Base-by-base conservation (phyloP, 352 stramenopile species). In the Pythium chondricola region DNA sequence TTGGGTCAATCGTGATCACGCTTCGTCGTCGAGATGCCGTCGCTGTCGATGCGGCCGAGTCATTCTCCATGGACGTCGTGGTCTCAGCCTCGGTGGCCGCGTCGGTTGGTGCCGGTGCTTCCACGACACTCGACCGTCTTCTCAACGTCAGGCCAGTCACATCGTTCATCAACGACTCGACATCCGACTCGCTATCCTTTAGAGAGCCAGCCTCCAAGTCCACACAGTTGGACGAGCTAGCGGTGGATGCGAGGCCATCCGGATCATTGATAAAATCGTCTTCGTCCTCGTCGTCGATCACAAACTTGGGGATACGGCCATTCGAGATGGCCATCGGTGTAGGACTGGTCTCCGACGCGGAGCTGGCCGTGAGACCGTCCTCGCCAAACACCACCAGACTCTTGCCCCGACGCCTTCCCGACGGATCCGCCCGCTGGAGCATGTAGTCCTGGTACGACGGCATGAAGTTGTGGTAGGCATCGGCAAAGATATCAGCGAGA, bases 381-480 rank as follows among this genome's bases (percentile, higher is more conserved):
- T 83, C 65, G 4, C 61, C 62, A 62, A 83, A 81, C 17, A 68
- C 50, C 18, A 65, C 61, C 17, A 65, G 45, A 21, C 60, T 69
- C 41, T 66, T 74, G 48, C 63, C 68, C 17, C 64, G 65, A 6
- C 56, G 58, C 48, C 65, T 57, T 1, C 64, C 66, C 6, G 70
- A 69, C 27, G 73, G 69, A 22, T 85, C 75, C 27, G 64, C 75
- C 6, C 82, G 72, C 52, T 91, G 80, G 17, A 93, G 56, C 71
- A 91, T 85, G 53, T 93, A 93, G 48, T 93, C 79, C 22, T 76
- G 63, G 55, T 93, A 93, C 11, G 66, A 85, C 42, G 82, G 79
- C 75, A 89, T 91, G 37, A 93, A 93, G 62, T 91, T 93, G 58
- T 93, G 82, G 61, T 90, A 91, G 37, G 80, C 74, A 36, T 93